Evolutionary conservation across 2,329 filamentous ascomycete species (phyloP).

Genomic region (Arthrobotrys entomopaga): DNA sequence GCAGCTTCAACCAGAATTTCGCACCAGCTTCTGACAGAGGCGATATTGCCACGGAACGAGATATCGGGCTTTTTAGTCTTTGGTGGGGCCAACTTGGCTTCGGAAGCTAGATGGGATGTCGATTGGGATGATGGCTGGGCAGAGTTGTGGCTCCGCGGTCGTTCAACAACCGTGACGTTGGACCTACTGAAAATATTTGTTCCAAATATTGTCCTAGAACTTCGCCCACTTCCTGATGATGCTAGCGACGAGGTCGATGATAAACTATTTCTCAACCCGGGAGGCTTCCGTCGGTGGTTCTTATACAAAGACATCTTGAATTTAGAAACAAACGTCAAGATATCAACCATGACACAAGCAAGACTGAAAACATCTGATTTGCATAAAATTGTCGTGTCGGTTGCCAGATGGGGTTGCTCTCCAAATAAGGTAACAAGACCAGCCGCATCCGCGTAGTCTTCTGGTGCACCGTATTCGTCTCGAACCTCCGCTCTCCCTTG

Average conservation of each 20-base stretch:
- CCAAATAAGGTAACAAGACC: constrained; percentile 23
- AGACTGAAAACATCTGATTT: constrained; percentile 76
- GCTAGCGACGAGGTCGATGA: constrained; percentile 45
- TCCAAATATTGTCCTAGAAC: constrained; percentile 28
- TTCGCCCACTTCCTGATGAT: constrained; percentile 39
- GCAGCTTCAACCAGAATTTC: constrained; percentile 42
- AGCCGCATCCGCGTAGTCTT: constrained; percentile 61
- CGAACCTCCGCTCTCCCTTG: constrained; percentile 68
- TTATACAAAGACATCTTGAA: constrained; percentile 67
- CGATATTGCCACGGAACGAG: constrained; percentile 43
- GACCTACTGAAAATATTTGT: constrained; percentile 29
- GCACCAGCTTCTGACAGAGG: constrained; percentile 42
- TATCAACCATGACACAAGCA: constrained; percentile 78
- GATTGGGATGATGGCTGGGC: constrained; percentile 8
- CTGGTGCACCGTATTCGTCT: constrained; percentile 79
- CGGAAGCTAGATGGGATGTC: constrained; percentile 34
- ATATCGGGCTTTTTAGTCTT: constrained; percentile 42
- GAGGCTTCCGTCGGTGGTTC: constrained; percentile 32
- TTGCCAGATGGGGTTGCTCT: constrained; percentile 35
- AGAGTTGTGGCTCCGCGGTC: constrained; percentile 25
- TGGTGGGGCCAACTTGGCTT: constrained; percentile 2
- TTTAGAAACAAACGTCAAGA: constrained; percentile 75
- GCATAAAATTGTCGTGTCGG: constrained; percentile 34
- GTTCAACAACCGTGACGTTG: constrained; percentile 23
- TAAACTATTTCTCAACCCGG: constrained; percentile 21